Evolutionary conservation across 805 yeast species (phyloP).

Genomic region (Saccharomycopsis sp.): DNA sequence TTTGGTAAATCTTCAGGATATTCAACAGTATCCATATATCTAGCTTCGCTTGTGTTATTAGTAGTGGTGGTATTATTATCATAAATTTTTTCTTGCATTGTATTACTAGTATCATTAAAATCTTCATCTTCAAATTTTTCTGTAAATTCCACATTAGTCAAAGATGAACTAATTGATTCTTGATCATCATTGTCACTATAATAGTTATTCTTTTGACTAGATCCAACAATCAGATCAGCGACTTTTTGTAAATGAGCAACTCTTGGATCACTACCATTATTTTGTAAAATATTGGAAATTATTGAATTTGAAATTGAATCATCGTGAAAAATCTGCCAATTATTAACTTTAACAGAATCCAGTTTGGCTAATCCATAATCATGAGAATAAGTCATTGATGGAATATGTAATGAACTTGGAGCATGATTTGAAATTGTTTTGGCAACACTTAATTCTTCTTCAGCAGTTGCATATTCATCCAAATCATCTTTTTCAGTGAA

Average conservation of each 20-base stretch:
- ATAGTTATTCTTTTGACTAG: not conserved
- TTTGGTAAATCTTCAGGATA: not conserved
- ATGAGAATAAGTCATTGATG: too few relatives aligned
- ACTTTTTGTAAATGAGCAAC: too few relatives aligned
- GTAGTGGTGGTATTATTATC: not conserved
- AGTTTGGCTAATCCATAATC: conserved; percentile 2
- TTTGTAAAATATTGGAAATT: too few relatives aligned
- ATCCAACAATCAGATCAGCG: too few relatives aligned
- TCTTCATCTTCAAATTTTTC: conserved; percentile 6
- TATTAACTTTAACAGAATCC: not conserved
- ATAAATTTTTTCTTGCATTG: not conserved
- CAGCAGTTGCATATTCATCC: conserved; percentile 64
- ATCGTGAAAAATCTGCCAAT: conserved; percentile 2
- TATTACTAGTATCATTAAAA: not conserved
- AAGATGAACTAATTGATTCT: conserved; percentile 1
- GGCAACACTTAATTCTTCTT: conserved; percentile 37
- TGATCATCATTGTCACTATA: not conserved
- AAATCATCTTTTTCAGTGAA: not conserved
- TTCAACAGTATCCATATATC: conserved; percentile 1
- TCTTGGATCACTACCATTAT: too few relatives aligned
- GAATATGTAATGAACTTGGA: too few relatives aligned
- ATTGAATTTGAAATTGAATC: too few relatives aligned
- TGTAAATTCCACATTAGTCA: conserved; percentile 9
- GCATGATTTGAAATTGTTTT: conserved; percentile 11
- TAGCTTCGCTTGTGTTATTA: not conserved